These are phyloP conservation scores for Blastobotrys muscicola DNA, from an alignment of 805 yeast genomes.

Conservation along the genomic window DNA sequence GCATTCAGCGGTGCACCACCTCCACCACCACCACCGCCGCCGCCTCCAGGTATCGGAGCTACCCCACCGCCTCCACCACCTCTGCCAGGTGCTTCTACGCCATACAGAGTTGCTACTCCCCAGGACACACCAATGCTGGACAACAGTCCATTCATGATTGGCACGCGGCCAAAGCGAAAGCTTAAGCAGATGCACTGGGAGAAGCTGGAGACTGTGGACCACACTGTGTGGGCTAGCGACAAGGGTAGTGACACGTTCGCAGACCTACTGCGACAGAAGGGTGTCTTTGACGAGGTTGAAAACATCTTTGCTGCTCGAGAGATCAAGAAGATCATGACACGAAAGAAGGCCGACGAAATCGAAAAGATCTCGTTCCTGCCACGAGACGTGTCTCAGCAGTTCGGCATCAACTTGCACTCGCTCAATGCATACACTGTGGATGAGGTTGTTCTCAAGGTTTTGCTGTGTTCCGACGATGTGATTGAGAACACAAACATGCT, in stretches of 20 bases:
- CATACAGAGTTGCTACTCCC: conserved; percentile 16
- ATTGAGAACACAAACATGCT: conserved; percentile 61
- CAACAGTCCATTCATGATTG: conserved; percentile 10
- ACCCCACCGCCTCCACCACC: conserved; percentile 24
- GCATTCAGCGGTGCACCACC: conserved; percentile 19
- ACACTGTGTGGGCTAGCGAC: conserved; percentile 67
- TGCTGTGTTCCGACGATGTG: conserved; percentile 68
- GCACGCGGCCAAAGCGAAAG: conserved; percentile 53
- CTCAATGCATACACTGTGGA: conserved; percentile 54
- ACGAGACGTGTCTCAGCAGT: conserved; percentile 84
- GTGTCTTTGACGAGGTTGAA: conserved; percentile 78
- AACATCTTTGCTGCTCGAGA: conserved; percentile 80
- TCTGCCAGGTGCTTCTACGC: conserved; percentile 23
- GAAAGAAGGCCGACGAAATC: conserved; percentile 38
- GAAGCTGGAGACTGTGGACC: conserved; percentile 70
- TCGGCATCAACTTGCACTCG: conserved; percentile 85
- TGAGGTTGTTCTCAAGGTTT: conserved; percentile 57
- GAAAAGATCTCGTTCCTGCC: conserved; percentile 62
- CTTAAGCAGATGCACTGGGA: conserved; percentile 98
- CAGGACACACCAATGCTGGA: conserved; percentile 15
- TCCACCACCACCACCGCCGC: conserved; percentile 24
- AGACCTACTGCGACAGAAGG: conserved; percentile 59
- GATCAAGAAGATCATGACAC: conserved; percentile 36
- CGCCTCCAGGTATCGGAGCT: conserved; percentile 7
- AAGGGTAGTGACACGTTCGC: conserved; percentile 34